phyloP scores from a whole-genome alignment of 2,329 filamentous ascomycete species.

The Alternaria sp. region DNA sequence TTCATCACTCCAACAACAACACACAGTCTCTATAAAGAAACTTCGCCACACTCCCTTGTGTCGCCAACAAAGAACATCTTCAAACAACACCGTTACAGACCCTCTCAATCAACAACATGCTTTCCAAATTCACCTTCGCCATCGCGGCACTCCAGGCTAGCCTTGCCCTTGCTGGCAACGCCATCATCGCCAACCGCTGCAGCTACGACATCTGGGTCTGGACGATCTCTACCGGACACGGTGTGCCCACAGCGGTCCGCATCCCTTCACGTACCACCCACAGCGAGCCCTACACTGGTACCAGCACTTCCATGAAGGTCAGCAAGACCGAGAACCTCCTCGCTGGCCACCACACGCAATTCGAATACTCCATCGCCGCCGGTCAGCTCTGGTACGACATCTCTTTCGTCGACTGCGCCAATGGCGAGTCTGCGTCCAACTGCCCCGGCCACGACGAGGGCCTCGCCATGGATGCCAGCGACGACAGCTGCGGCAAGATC shows the following conservation, averaged over 20 bases:
- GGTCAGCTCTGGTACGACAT: slow-evolving; percentile 35
- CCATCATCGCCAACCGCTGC: slow-evolving; percentile 33
- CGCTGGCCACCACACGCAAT: slow-evolving; percentile 31
- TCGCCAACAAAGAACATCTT: background rate
- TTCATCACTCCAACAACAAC: slow-evolving; percentile 1
- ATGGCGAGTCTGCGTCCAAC: slow-evolving; percentile 21
- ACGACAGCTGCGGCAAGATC: slow-evolving; percentile 16
- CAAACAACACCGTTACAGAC: background rate
- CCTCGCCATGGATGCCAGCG: slow-evolving; percentile 22
- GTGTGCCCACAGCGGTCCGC: slow-evolving; percentile 11
- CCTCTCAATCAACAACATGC: slow-evolving; percentile 17
- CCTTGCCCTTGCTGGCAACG: slow-evolving; percentile 28
- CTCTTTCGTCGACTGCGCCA: slow-evolving; percentile 36
- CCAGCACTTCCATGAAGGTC: slow-evolving; percentile 32
- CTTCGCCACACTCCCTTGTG: background rate
- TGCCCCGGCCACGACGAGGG: slow-evolving; percentile 34
- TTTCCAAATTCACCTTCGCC: slow-evolving; percentile 24
- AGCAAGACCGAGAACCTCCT: slow-evolving; percentile 29
- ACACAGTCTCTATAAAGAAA: background rate
- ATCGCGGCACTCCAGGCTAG: slow-evolving; percentile 23
- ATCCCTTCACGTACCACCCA: slow-evolving; percentile 26
- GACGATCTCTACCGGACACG: slow-evolving; percentile 21
- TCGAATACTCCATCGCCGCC: slow-evolving; percentile 32
- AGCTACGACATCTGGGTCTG: slow-evolving; percentile 36
- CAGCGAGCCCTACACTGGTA: slow-evolving; percentile 23